Conservation (phyloP, 2,329 filamentous ascomycete genomes). For the Lachnellula willkommii region DNA sequence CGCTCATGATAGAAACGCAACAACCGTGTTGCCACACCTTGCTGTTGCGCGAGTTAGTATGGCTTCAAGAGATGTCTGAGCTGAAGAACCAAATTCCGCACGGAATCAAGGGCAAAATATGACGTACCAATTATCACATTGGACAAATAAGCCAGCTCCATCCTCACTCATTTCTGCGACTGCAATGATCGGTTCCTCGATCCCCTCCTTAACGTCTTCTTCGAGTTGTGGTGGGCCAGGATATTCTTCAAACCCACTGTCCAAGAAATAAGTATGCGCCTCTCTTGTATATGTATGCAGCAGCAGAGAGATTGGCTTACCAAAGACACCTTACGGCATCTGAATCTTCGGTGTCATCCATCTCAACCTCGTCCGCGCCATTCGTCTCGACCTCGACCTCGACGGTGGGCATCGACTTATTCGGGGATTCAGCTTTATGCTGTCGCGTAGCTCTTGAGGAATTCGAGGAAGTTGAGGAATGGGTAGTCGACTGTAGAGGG, state of each 20-base stretch:
- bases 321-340: background rate
- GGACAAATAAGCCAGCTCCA: constrained; percentile 90
- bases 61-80: too few species aligned
- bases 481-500: constrained; percentile 60
- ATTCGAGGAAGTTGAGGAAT: constrained; percentile 72
- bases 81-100: too few species aligned
- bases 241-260: constrained; percentile 68
- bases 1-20: constrained; percentile 94
- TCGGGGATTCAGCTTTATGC: constrained; percentile 66
- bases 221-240: constrained; percentile 66
- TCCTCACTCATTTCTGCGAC: constrained; percentile 61
- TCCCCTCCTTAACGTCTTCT: constrained; percentile 53
- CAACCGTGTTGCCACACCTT: constrained; percentile 99
- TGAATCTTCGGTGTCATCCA: constrained; percentile 15
- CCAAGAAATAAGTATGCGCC: too few species aligned
- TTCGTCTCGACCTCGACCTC: constrained; percentile 27
- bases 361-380: constrained; percentile 33
- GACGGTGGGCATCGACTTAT: constrained; percentile 64
- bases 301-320: background rate
- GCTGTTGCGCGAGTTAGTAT: constrained; percentile 34
- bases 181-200: constrained; percentile 51
- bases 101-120: too few species aligned
- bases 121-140: constrained; percentile 71
- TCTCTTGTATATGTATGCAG: too few species aligned
- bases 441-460: constrained; percentile 70